Evolutionary conservation across 345 rosid genomes (phyloP).

Genomic region (Corymbia maculata): DNA sequence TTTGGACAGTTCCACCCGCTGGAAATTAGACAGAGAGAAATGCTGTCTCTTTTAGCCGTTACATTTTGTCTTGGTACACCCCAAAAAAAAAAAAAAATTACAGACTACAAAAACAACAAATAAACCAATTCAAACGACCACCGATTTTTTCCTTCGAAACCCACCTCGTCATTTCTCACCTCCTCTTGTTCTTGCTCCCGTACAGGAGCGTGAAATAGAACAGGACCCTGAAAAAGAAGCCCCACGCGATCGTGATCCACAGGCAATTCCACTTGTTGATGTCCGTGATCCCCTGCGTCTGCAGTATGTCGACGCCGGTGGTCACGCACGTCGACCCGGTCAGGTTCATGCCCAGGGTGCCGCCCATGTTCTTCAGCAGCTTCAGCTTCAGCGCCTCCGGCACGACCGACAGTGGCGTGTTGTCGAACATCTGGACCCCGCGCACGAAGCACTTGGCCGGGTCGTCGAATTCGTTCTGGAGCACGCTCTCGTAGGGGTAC

Average conservation of each 20-base stretch:
- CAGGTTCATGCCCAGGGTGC: slow-evolving; percentile 40
- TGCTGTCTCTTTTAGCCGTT: background rate
- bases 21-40: background rate
- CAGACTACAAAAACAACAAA: background rate
- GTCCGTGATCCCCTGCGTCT: slow-evolving; percentile 66
- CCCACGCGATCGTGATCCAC: slow-evolving; percentile 90
- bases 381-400: slow-evolving; percentile 38
- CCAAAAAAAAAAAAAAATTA: background rate
- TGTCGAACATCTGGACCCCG: slow-evolving; percentile 83
- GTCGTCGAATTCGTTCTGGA: slow-evolving; percentile 58
- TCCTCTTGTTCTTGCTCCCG: slow-evolving; percentile 92
- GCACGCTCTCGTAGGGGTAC: slow-evolving; percentile 66
- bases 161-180: background rate
- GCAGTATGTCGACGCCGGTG: slow-evolving; percentile 51
- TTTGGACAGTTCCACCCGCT: background rate
- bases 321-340: slow-evolving; percentile 73
- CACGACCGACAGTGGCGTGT: slow-evolving; percentile 45
- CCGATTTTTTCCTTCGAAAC: background rate
- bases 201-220: slow-evolving; percentile 66
- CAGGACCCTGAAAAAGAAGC: slow-evolving; percentile 75
- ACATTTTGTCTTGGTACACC: background rate
- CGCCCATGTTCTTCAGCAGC: slow-evolving; percentile 52
- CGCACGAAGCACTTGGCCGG: slow-evolving; percentile 56
- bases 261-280: slow-evolving; percentile 78
- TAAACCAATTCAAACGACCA: background rate